phyloP scores from a whole-genome alignment of 768 basidiomycete species.

The Inosperma sp. region DNA sequence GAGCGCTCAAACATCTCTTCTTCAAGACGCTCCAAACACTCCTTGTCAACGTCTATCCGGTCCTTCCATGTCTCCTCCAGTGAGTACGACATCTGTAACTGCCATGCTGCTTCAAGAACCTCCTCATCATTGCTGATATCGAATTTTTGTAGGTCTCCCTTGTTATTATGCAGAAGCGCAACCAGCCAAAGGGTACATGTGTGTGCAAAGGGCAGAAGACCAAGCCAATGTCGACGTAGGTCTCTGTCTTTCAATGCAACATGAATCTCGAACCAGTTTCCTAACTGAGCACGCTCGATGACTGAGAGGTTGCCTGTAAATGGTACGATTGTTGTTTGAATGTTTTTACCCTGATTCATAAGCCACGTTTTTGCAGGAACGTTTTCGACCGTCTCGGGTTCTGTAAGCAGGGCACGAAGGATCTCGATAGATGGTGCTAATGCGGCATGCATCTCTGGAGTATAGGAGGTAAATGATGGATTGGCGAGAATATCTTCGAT shows the following conservation, averaged over 20 bases:
- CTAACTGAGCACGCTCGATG: conserved; percentile 18
- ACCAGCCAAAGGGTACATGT: conserved; percentile 1
- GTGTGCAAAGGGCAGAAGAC: conserved; percentile 1
- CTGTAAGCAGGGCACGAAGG: conserved; percentile 4
- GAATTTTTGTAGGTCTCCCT: conserved; percentile 3
- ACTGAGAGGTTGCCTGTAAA: conserved; percentile 14
- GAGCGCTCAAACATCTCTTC: conserved; percentile 25
- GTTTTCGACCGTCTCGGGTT: conserved; percentile 5
- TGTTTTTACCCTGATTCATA: conserved; percentile 6
- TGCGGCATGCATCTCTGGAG: conserved; percentile 13
- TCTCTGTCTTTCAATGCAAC: background rate
- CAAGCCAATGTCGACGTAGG: background rate
- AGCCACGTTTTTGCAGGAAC: conserved; percentile 21
- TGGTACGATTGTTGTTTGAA: conserved; percentile 10
- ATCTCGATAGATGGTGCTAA: conserved; percentile 11
- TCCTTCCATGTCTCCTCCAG: conserved; percentile 12
- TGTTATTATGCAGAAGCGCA: background rate
- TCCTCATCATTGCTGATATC: background rate
- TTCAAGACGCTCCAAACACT: conserved; percentile 20
- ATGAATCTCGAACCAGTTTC: conserved; percentile 24
- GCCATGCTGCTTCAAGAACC: conserved; percentile 2
- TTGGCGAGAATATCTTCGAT: conserved; percentile 21
- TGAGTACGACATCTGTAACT: conserved; percentile 3
- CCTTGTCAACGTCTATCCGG: conserved; percentile 22
- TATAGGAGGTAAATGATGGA: conserved; percentile 18